Conservation (phyloP, 1,284 basidiomycete species). For the Leccinum fallax region DNA sequence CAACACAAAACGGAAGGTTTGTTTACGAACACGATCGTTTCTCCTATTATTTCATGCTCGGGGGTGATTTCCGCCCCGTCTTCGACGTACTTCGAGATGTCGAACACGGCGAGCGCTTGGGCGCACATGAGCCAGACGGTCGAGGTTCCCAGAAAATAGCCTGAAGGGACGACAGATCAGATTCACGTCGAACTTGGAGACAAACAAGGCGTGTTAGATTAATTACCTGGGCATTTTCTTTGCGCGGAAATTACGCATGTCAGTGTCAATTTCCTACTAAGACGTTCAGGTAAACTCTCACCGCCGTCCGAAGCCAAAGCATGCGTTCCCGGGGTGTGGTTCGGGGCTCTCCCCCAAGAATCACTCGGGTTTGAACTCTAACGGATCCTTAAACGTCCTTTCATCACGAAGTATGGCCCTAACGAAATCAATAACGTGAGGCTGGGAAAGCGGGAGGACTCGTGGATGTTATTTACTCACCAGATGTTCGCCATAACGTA, state of each 20-base stretch:
- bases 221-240: conserved; percentile 21
- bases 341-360: conserved; percentile 38
- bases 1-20: background rate
- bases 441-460: background rate
- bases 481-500: conserved; percentile 22
- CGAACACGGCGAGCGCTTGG: conserved; percentile 21
- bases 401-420: conserved; percentile 22
- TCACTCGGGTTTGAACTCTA: conserved; percentile 24
- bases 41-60: conserved; percentile 14
- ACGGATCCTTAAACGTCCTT: conserved; percentile 11
- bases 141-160: conserved; percentile 19
- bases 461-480: conserved; percentile 2
- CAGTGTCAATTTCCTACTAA: background rate
- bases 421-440: background rate
- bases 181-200: background rate
- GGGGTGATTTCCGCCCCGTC: conserved; percentile 23
- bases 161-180: conserved; percentile 7
- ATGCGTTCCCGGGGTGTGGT: conserved; percentile 49
- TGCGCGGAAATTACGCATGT: background rate
- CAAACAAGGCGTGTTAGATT: background rate
- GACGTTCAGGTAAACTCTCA: conserved; percentile 26
- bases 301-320: conserved; percentile 61
- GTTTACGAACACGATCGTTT: conserved; percentile 16
- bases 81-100: conserved; percentile 21
- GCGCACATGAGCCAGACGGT: conserved; percentile 20